A percentile compares a stretch with the other conserved stretches of the same genome.
phyloP scores from a whole-genome alignment of 257 asterid genomes.

The Avicennia marina region DNA sequence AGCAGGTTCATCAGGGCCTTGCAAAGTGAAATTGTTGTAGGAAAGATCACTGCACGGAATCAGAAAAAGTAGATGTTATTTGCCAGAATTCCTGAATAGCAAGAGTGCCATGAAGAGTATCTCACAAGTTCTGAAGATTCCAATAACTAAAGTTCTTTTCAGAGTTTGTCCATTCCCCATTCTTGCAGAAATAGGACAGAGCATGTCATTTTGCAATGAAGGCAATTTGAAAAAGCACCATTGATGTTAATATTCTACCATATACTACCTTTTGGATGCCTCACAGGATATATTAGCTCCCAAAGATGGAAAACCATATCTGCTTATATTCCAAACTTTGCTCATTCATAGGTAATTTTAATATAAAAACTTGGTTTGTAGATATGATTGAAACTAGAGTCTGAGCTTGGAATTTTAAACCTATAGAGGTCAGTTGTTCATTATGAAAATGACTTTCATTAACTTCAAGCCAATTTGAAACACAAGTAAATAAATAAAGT shows the following conservation, averaged over 20 bases:
- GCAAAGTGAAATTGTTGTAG: slow-evolving; percentile 80
- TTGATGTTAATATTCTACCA: background rate
- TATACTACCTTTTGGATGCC: background rate
- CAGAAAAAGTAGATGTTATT: slow-evolving; percentile 19
- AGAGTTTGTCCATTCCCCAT: background rate
- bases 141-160: background rate
- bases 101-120: slow-evolving; percentile 1
- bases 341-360: background rate
- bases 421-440: too few species aligned
- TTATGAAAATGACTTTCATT: too few species aligned
- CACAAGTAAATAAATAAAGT: too few species aligned
- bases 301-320: background rate
- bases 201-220: background rate
- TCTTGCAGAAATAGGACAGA: background rate
- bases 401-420: too few species aligned
- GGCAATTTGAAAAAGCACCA: slow-evolving; percentile 5
- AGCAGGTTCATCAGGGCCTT: slow-evolving; percentile 59
- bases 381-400: too few species aligned
- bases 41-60: slow-evolving; percentile 67
- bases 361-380: background rate
- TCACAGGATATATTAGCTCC: background rate
- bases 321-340: background rate
- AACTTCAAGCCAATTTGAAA: too few species aligned
- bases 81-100: slow-evolving; percentile 1
- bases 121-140: background rate